Evolutionary conservation across 352 stramenopile species (phyloP).

Genomic region (Peronospora tabacina): DNA sequence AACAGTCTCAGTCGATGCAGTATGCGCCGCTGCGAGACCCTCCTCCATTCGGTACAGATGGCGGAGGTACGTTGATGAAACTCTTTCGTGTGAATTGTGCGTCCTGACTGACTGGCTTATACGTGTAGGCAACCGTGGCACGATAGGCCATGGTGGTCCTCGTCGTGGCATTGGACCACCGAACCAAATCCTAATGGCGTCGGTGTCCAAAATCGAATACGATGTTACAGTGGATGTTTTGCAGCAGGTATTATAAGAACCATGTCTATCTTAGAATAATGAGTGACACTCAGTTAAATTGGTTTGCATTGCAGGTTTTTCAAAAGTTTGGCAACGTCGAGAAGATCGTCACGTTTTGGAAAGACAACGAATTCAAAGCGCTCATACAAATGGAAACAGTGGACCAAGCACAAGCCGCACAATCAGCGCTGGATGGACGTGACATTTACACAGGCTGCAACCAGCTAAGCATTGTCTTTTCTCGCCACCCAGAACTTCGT

Average conservation of each 20-base stretch:
- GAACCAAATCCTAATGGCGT: constrained; percentile 74
- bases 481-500: constrained; percentile 51
- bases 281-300: constrained; percentile 1
- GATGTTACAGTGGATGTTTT: constrained; percentile 74
- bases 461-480: constrained; percentile 73
- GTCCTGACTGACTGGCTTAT: constrained; percentile 3
- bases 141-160: constrained; percentile 17
- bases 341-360: constrained; percentile 80
- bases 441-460: constrained; percentile 86
- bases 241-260: constrained; percentile 39
- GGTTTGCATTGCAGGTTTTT: constrained; percentile 37
- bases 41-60: constrained; percentile 8
- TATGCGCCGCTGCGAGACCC: constrained; percentile 18
- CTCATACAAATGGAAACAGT: constrained; percentile 75
- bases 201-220: constrained; percentile 78
- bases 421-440: constrained; percentile 60
- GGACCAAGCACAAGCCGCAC: constrained; percentile 60
- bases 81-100: not conserved
- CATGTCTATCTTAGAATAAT: not conserved
- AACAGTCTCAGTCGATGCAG: constrained; percentile 22
- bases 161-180: constrained; percentile 34
- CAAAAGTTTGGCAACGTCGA: constrained; percentile 80
- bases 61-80: constrained; percentile 11
- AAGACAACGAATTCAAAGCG: constrained; percentile 74
- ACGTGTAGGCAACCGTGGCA: constrained; percentile 15